Evolutionary conservation across 345 rosid species (phyloP).

Genomic region (Eucalyptus regnans): DNA sequence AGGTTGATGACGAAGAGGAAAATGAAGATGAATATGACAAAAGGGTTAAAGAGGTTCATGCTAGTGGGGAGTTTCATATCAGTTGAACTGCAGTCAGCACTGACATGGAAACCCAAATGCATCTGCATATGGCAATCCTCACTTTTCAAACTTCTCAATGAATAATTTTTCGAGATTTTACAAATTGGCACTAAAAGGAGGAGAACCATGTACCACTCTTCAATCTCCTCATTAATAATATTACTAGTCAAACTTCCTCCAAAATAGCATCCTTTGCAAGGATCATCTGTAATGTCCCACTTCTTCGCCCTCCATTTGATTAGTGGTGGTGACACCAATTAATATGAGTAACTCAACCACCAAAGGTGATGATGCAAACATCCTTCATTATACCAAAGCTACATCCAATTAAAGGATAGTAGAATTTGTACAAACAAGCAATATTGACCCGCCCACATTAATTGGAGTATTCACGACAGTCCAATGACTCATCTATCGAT

Average conservation of each 20-base stretch:
- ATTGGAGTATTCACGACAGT: background rate
- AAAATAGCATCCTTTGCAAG: background rate
- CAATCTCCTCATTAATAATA: background rate
- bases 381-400: background rate
- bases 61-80: conserved; percentile 62
- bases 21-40: conserved; percentile 91
- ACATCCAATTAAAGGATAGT: background rate
- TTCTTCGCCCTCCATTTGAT: background rate
- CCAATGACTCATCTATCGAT: background rate
- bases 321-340: background rate
- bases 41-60: conserved; percentile 78
- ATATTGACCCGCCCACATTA: background rate
- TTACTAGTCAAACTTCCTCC: background rate
- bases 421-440: background rate
- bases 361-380: background rate
- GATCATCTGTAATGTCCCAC: background rate
- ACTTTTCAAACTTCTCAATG: background rate
- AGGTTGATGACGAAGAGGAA: conserved; percentile 46
- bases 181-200: background rate
- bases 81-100: conserved; percentile 4
- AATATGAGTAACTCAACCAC: background rate
- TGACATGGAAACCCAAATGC: background rate
- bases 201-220: background rate
- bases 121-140: background rate
- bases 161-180: background rate